Conservation (phyloP, 345 rosid genomes). For the Populus pruinosa region DNA sequence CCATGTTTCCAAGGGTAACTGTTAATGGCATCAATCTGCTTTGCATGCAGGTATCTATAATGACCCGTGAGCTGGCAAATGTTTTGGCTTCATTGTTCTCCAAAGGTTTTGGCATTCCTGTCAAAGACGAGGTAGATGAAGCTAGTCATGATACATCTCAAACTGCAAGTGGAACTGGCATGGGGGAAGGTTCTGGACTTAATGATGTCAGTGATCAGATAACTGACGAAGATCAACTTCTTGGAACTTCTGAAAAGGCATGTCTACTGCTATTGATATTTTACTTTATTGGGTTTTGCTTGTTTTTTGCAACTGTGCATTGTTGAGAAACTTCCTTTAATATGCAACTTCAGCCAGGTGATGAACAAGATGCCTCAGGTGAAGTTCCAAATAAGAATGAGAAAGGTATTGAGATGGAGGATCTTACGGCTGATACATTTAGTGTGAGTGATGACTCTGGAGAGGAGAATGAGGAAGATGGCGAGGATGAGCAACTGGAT, state of each 20-base stretch:
- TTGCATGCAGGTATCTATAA: conserved; percentile 56
- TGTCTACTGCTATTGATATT: not conserved
- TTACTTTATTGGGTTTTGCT: not conserved
- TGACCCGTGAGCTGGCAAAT: conserved; percentile 74
- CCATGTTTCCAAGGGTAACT: not conserved
- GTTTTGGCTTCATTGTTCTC: conserved; percentile 65
- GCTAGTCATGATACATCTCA: conserved; percentile 37
- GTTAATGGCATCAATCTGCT: not conserved
- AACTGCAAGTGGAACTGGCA: conserved; percentile 76
- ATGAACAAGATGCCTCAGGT: conserved; percentile 57
- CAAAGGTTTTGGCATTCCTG: conserved; percentile 68
- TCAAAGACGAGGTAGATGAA: conserved; percentile 61
- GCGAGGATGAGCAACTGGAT: conserved; percentile 66
- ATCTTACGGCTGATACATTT: conserved; percentile 61
- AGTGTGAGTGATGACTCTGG: conserved; percentile 77
- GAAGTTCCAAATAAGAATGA: conserved; percentile 56
- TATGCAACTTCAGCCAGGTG: conserved; percentile 45
- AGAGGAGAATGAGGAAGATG: conserved; percentile 54
- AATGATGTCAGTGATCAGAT: conserved; percentile 91
- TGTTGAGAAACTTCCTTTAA: not conserved
- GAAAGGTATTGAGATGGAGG: conserved; percentile 93
- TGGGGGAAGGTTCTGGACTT: conserved; percentile 85
- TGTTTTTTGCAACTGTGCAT: not conserved
- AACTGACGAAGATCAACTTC: conserved; percentile 83
- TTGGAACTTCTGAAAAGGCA: conserved; percentile 68